These are phyloP conservation scores for Geotrichum aggregatum DNA, from an alignment of 1,139 yeast species.

Conservation along the genomic window DNA sequence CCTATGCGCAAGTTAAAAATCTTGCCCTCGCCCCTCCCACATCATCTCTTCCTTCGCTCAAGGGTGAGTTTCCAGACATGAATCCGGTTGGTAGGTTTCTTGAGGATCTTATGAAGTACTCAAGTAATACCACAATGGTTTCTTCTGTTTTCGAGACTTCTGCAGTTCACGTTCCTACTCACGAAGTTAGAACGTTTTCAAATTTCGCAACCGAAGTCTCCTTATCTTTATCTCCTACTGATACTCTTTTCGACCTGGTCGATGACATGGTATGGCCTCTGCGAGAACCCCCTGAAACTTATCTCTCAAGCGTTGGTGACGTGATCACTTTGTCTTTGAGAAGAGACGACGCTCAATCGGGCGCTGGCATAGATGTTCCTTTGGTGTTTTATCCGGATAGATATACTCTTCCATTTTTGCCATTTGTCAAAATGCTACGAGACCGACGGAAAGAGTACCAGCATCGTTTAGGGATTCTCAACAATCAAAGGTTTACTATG, in stretches of 20 bases:
- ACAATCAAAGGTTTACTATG: slow-evolving; percentile 6
- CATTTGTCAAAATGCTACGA: slow-evolving; percentile 26
- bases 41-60: slow-evolving; percentile 31
- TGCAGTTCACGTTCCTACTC: slow-evolving; percentile 25
- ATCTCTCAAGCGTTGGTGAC: slow-evolving; percentile 40
- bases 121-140: slow-evolving; percentile 3
- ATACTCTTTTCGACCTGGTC: slow-evolving; percentile 29
- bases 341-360: slow-evolving; percentile 35
- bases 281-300: slow-evolving; percentile 26
- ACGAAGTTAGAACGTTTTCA: slow-evolving; percentile 24
- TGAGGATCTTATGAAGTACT: slow-evolving; percentile 15
- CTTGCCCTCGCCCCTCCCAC: slow-evolving; percentile 32
- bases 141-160: slow-evolving; percentile 22
- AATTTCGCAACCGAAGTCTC: slow-evolving; percentile 30
- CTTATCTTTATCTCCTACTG: slow-evolving; percentile 24
- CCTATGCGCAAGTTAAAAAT: slow-evolving; percentile 41
- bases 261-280: slow-evolving; percentile 32
- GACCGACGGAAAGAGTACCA: slow-evolving; percentile 20
- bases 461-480: slow-evolving; percentile 5
- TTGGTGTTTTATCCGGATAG: slow-evolving; percentile 46
- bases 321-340: slow-evolving; percentile 42
- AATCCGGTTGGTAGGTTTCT: slow-evolving; percentile 28
- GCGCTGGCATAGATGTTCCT: slow-evolving; percentile 40
- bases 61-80: slow-evolving; percentile 24
- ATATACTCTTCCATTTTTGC: slow-evolving; percentile 37